Percentiles rank a stretch among this genome's conserved stretches.
Evolutionary conservation across 306 rosid species (phyloP).

Genomic region (Acacia acuminata): DNA sequence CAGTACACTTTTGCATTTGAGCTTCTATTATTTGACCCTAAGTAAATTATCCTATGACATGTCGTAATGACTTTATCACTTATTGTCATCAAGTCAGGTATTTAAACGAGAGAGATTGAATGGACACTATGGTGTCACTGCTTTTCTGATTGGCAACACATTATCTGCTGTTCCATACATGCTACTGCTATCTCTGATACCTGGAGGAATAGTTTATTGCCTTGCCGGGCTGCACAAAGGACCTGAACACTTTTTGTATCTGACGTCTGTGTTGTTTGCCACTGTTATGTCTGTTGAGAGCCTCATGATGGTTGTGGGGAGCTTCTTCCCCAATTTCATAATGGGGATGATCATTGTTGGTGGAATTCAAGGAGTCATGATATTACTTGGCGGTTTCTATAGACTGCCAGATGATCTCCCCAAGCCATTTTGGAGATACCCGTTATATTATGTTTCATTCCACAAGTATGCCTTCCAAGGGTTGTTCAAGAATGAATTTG

Average conservation of each 20-base stretch:
- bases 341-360: conserved; percentile 59
- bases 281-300: conserved; percentile 58
- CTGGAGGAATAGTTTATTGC: conserved; percentile 53
- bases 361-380: conserved; percentile 60
- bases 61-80: conserved; percentile 2
- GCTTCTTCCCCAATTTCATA: conserved; percentile 14
- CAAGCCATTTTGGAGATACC: conserved; percentile 56
- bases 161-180: conserved; percentile 54
- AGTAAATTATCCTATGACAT: not conserved
- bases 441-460: conserved; percentile 53
- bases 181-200: conserved; percentile 50
- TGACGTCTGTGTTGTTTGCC: conserved; percentile 43
- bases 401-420: conserved; percentile 59
- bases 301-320: conserved; percentile 70
- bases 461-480: conserved; percentile 35
- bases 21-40: not conserved
- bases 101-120: conserved; percentile 60
- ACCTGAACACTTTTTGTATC: conserved; percentile 43
- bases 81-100: conserved; percentile 31
- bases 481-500: conserved; percentile 61
- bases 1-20: not conserved
- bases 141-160: conserved; percentile 52
- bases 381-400: conserved; percentile 59
- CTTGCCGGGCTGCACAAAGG: conserved; percentile 55
- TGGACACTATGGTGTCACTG: conserved; percentile 59